A percentile compares a stretch with the other conserved stretches of the same genome.
Conservation (phyloP, 2,329 filamentous ascomycete genomes). For the Aspergillus cejpii region DNA sequence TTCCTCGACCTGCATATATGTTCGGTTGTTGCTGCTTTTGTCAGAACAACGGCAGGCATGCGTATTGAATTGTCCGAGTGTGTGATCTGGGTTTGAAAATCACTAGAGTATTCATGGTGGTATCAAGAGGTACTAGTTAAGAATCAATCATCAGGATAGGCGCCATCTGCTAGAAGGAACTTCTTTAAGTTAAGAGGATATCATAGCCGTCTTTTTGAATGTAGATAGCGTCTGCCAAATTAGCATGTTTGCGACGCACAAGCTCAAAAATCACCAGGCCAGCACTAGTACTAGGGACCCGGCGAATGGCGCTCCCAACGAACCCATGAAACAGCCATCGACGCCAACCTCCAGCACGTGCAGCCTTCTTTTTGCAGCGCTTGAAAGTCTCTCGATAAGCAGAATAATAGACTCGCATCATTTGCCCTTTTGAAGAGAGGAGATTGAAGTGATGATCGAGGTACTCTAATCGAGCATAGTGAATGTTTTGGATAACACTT, state of each 20-base stretch:
- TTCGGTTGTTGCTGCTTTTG: no score
- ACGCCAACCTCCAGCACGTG: constrained; percentile 48
- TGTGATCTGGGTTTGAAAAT: no score
- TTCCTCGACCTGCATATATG: no score
- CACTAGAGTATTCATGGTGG: no score
- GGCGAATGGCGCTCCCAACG: constrained; percentile 50
- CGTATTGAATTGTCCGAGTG: no score
- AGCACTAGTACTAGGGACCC: constrained; percentile 58
- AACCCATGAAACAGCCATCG: constrained; percentile 55
- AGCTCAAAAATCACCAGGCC: constrained; percentile 61
- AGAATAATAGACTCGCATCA: constrained; percentile 51
- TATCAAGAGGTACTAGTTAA: no score
- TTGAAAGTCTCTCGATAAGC: constrained; percentile 56
- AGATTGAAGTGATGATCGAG: constrained; percentile 50
- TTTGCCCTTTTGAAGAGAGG: constrained; percentile 36
- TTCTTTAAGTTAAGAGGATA: constrained; percentile 47
- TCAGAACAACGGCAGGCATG: no score
- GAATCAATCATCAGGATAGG: background rate
- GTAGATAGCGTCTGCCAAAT: constrained; percentile 46
- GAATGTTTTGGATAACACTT: constrained; percentile 53
- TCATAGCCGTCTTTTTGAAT: constrained; percentile 57
- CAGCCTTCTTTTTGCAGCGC: constrained; percentile 48
- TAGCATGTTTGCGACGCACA: constrained; percentile 55
- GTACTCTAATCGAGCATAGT: constrained; percentile 54
- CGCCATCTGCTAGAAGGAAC: background rate